Conservation (phyloP, 1,284 basidiomycete genomes). For the Heterobasidion occidentale region DNA sequence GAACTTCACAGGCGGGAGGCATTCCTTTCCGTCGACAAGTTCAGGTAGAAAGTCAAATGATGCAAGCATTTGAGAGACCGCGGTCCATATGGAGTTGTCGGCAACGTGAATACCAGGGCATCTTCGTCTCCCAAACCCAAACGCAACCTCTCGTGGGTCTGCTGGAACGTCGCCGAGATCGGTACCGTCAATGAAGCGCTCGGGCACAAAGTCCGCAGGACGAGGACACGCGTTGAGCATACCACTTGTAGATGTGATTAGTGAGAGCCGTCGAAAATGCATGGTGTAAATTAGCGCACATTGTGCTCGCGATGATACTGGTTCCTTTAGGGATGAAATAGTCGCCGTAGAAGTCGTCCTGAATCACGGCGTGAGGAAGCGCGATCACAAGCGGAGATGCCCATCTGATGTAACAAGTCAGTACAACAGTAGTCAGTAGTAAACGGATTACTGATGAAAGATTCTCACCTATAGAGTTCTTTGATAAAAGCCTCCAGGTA, state of each 20-base stretch:
- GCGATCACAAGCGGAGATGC: not conserved
- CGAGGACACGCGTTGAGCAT: not conserved
- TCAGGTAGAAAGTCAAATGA: not conserved
- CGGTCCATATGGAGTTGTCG: not conserved
- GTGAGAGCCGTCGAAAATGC: not conserved
- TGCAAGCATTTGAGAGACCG: not conserved
- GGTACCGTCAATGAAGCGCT: constrained; percentile 1
- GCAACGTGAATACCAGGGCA: constrained; percentile 1
- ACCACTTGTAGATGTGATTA: not conserved
- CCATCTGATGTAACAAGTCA: not conserved
- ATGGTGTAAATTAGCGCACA: not conserved
- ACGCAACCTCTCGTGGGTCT: not conserved
- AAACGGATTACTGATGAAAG: not conserved
- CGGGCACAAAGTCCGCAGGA: not conserved
- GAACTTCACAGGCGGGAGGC: not conserved
- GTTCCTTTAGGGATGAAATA: constrained; percentile 3
- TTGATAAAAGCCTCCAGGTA: constrained; percentile 19
- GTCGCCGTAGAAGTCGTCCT: not conserved
- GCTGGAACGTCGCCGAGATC: not conserved
- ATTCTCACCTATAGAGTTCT: constrained; percentile 17
- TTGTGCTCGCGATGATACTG: not conserved
- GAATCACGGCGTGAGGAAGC: not conserved
- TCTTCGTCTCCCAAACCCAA: not conserved
- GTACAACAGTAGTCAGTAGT: not conserved
- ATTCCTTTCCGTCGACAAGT: not conserved